phyloP scores from a whole-genome alignment of 1,284 basidiomycete species.

The Termitomyces sp. region DNA sequence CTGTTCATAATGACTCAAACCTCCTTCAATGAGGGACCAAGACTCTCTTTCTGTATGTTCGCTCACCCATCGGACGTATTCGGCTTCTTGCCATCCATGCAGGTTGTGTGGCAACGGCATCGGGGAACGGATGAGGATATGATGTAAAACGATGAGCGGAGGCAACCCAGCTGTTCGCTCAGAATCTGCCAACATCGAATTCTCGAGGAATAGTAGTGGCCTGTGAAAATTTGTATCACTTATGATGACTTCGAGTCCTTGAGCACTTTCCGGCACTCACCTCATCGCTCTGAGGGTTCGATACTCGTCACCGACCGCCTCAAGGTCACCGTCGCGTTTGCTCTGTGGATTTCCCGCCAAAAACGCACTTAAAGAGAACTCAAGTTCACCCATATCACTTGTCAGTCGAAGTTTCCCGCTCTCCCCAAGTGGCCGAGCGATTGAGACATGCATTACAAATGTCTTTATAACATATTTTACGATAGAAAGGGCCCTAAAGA shows the following conservation, averaged over 20 bases:
- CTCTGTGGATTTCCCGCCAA: slow-evolving; percentile 53
- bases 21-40: slow-evolving; percentile 65
- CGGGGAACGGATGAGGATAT: slow-evolving; percentile 86
- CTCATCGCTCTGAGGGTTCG: slow-evolving; percentile 74
- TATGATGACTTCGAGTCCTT: slow-evolving; percentile 6
- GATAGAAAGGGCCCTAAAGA: slow-evolving; percentile 57
- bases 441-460: slow-evolving; percentile 87
- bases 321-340: slow-evolving; percentile 61
- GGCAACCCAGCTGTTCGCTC: slow-evolving; percentile 70
- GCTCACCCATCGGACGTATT: slow-evolving; percentile 87
- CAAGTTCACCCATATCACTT: slow-evolving; percentile 93
- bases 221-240: slow-evolving; percentile 33
- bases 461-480: slow-evolving; percentile 74
- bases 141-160: slow-evolving; percentile 82
- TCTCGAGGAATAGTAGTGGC: slow-evolving; percentile 84
- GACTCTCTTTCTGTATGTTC: slow-evolving; percentile 73
- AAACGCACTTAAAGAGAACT: slow-evolving; percentile 83
- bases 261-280: slow-evolving; percentile 34
- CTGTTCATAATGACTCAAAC: slow-evolving; percentile 70
- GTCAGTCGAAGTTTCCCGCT: slow-evolving; percentile 87
- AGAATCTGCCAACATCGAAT: slow-evolving; percentile 57
- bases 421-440: slow-evolving; percentile 84
- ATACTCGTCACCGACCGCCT: slow-evolving; percentile 77
- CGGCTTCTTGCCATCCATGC: slow-evolving; percentile 88
- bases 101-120: slow-evolving; percentile 80